A percentile compares a stretch with the other conserved stretches of the same genome.
These are phyloP conservation scores for Sarocladium strictum DNA, from an alignment of 2,329 filamentous ascomycete species.

Conservation along the genomic window DNA sequence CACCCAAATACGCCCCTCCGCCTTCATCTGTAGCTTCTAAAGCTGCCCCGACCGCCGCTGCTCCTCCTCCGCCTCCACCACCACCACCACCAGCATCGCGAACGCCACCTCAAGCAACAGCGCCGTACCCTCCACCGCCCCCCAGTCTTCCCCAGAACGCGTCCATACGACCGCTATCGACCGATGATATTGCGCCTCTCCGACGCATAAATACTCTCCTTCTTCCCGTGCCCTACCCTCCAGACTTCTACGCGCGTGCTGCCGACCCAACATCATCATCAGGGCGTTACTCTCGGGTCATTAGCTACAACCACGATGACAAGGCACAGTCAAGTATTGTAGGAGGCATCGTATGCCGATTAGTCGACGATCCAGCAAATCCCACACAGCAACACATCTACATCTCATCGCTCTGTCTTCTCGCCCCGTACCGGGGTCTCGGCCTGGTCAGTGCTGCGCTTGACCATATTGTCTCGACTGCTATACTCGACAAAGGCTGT, in stretches of 20 bases:
- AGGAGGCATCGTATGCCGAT: conserved; percentile 56
- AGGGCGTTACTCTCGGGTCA: conserved; percentile 52
- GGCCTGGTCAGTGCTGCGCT: conserved; percentile 55
- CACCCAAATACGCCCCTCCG: conserved; percentile 30
- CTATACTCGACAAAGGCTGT: conserved; percentile 26
- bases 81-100: conserved; percentile 15
- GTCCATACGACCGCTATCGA: conserved; percentile 43
- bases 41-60: conserved; percentile 12
- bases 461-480: conserved; percentile 41
- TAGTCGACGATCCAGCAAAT: conserved; percentile 29
- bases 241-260: conserved; percentile 55
- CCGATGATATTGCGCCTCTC: conserved; percentile 49
- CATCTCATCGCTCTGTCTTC: conserved; percentile 57
- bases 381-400: conserved; percentile 39
- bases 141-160: conserved; percentile 40
- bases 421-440: conserved; percentile 56
- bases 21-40: conserved; percentile 18
- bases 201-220: conserved; percentile 61
- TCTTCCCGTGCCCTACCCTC: conserved; percentile 57
- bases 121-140: conserved; percentile 23
- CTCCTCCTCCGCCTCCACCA: conserved; percentile 16
- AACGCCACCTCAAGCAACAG: conserved; percentile 12
- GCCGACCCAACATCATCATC: conserved; percentile 42
- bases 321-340: conserved; percentile 42
- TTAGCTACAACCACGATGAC: conserved; percentile 47